These are phyloP conservation scores for Xylariales sp. DNA, from an alignment of 2,329 filamentous ascomycete genomes.

Conservation along the genomic window DNA sequence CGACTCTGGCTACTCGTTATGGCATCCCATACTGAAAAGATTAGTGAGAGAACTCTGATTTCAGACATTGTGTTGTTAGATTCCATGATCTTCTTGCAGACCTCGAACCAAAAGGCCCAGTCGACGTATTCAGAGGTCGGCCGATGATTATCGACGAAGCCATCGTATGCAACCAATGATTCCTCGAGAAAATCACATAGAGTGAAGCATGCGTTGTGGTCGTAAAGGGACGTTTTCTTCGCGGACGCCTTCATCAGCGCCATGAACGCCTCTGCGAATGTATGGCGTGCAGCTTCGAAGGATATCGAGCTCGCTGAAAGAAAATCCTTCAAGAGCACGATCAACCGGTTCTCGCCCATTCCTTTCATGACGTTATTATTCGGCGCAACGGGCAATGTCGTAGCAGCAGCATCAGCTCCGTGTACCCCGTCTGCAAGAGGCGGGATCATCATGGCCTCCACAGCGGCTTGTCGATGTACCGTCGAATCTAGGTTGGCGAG, in stretches of 20 bases:
- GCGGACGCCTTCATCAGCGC: slow-evolving; percentile 68
- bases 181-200: slow-evolving; percentile 92
- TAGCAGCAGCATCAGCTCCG: slow-evolving; percentile 61
- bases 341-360: slow-evolving; percentile 84
- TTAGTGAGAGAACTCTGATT: slow-evolving; percentile 74
- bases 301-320: slow-evolving; percentile 46
- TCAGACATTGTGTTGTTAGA: slow-evolving; percentile 89
- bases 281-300: slow-evolving; percentile 47
- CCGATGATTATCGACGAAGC: slow-evolving; percentile 37
- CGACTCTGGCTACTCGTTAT: slow-evolving; percentile 60
- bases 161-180: slow-evolving; percentile 59
- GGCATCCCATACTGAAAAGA: slow-evolving; percentile 76
- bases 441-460: slow-evolving; percentile 40
- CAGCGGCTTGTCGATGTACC: slow-evolving; percentile 66
- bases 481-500: slow-evolving; percentile 76
- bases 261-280: slow-evolving; percentile 74
- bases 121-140: slow-evolving; percentile 50
- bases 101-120: slow-evolving; percentile 81
- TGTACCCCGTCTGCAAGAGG: slow-evolving; percentile 41
- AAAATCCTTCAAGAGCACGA: slow-evolving; percentile 78
- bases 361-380: slow-evolving; percentile 64
- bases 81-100: slow-evolving; percentile 71
- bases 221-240: slow-evolving; percentile 71
- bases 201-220: slow-evolving; percentile 79
- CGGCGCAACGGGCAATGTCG: slow-evolving; percentile 58